Evolutionary conservation across 768 basidiomycete species (phyloP).

Genomic region (Ephemerocybe angulata): DNA sequence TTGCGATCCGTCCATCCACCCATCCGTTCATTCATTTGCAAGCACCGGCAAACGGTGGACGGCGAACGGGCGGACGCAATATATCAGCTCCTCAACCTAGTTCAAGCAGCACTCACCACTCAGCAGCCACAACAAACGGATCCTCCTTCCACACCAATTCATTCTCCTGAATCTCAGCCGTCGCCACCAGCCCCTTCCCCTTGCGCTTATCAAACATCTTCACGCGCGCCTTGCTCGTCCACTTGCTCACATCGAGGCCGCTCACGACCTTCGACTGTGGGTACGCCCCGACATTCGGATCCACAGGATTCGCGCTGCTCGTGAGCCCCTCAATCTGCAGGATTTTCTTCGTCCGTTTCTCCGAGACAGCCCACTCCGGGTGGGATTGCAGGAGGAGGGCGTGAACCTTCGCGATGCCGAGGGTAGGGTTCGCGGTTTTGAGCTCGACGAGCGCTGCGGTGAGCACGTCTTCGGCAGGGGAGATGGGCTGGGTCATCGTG

Average conservation of each 20-base stretch:
- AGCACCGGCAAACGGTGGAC: too few relatives aligned
- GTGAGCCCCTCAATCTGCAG: slow-evolving; percentile 58
- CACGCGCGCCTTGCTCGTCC: slow-evolving; percentile 63
- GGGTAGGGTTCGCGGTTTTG: slow-evolving; percentile 51
- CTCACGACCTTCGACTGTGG: slow-evolving; percentile 66
- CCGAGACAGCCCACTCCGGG: slow-evolving; percentile 76
- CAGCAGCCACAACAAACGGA: slow-evolving; percentile 76
- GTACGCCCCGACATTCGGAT: slow-evolving; percentile 30
- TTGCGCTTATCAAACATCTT: slow-evolving; percentile 64
- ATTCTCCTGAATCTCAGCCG: slow-evolving; percentile 59
- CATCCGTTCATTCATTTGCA: too few relatives aligned
- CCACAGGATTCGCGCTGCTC: slow-evolving; percentile 18
- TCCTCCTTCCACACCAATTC: slow-evolving; percentile 85
- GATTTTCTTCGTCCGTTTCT: slow-evolving; percentile 75
- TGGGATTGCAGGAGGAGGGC: slow-evolving; percentile 53
- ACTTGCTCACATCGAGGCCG: slow-evolving; percentile 56
- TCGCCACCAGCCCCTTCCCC: slow-evolving; percentile 83
- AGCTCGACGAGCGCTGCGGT: slow-evolving; percentile 50
- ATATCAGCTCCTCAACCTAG: slow-evolving; percentile 8
- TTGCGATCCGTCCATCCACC: too few relatives aligned
- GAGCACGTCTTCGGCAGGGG: slow-evolving; percentile 66
- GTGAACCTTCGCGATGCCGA: slow-evolving; percentile 74
- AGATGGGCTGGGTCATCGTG: slow-evolving; percentile 16
- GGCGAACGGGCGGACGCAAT: too few relatives aligned
- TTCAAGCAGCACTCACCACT: slow-evolving; percentile 53